phyloP scores from a whole-genome alignment of 208 protist species.

The Leptomonas seymouri region DNA sequence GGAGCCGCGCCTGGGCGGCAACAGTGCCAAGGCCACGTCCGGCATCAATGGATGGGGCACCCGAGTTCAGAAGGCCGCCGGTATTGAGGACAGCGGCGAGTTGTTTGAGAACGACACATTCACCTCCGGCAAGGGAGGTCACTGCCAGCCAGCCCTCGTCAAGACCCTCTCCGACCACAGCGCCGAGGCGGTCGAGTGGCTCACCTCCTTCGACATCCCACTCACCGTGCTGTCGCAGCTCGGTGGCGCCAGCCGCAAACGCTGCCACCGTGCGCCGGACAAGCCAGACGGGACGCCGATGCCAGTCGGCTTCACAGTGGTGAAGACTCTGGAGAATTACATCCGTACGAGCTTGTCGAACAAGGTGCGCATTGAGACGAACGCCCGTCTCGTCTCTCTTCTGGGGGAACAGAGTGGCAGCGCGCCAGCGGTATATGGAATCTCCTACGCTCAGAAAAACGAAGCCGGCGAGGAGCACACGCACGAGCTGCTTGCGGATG shows the following conservation, averaged over 20 bases:
- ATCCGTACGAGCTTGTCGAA: slow-evolving; percentile 61
- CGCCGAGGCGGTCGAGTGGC: slow-evolving; percentile 73
- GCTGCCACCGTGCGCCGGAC: slow-evolving; percentile 87
- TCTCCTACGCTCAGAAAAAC: slow-evolving; percentile 31
- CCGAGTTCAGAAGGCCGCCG: slow-evolving; percentile 67
- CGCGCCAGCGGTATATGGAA: slow-evolving; percentile 41
- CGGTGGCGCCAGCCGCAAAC: slow-evolving; percentile 87
- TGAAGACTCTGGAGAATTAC: slow-evolving; percentile 81
- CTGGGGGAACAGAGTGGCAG: slow-evolving; percentile 31
- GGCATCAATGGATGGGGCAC: slow-evolving; percentile 96
- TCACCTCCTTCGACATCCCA: slow-evolving; percentile 81
- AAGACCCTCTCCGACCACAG: slow-evolving; percentile 77
- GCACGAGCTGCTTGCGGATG: slow-evolving; percentile 47
- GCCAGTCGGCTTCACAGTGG: slow-evolving; percentile 92
- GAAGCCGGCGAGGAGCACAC: slow-evolving; percentile 19
- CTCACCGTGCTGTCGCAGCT: slow-evolving; percentile 87
- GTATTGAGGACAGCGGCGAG: slow-evolving; percentile 60
- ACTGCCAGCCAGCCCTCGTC: slow-evolving; percentile 78
- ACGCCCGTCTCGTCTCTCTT: slow-evolving; percentile 46
- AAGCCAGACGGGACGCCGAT: slow-evolving; percentile 77
- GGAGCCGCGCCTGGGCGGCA: slow-evolving; percentile 90
- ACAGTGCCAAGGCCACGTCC: slow-evolving; percentile 96
- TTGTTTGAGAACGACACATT: slow-evolving; percentile 86
- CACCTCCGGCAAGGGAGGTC: slow-evolving; percentile 62
- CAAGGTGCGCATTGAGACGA: slow-evolving; percentile 67